Percentiles rank a stretch among this genome's conserved stretches.
These are phyloP conservation scores for Backusella liffmaniae DNA, from an alignment of 192 early-diverging fungal species.

Conservation along the genomic window DNA sequence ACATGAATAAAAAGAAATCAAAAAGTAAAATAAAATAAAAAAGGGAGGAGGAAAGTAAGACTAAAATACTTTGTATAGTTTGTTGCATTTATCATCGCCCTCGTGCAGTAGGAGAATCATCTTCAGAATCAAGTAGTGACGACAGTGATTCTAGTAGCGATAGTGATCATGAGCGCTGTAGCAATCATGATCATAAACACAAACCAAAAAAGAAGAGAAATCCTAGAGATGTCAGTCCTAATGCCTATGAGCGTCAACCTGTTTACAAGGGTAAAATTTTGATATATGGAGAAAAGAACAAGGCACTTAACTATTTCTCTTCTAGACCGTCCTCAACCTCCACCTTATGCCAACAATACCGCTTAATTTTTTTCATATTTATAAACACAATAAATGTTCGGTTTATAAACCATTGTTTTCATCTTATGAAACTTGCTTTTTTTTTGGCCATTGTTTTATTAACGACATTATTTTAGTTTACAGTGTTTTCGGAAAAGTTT, in stretches of 20 bases:
- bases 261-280: constrained; percentile 32
- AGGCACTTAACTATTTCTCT: background rate
- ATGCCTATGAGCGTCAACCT: constrained; percentile 44
- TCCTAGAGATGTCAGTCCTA: constrained; percentile 35
- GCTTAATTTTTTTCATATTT: background rate
- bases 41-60: too few species aligned
- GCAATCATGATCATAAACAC: constrained; percentile 1
- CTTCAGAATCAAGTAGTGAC: constrained; percentile 43
- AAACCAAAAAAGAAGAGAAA: constrained; percentile 22
- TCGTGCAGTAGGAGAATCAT: constrained; percentile 48
- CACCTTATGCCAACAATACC: background rate
- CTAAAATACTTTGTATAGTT: constrained; percentile 39
- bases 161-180: constrained; percentile 18
- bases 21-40: constrained; percentile 48
- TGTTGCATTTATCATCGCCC: constrained; percentile 75
- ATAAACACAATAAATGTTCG: background rate
- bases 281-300: background rate
- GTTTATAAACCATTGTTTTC: background rate
- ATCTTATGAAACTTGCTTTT: too few species aligned
- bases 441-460: too few species aligned
- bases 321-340: background rate
- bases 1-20: constrained; percentile 65
- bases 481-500: too few species aligned
- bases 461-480: too few species aligned
- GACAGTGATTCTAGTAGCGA: constrained; percentile 26